Percentiles rank a stretch among this genome's conserved stretches.
These are phyloP conservation scores for Phytophthora uliginosa DNA, from an alignment of 352 stramenopile species.

Conservation along the genomic window DNA sequence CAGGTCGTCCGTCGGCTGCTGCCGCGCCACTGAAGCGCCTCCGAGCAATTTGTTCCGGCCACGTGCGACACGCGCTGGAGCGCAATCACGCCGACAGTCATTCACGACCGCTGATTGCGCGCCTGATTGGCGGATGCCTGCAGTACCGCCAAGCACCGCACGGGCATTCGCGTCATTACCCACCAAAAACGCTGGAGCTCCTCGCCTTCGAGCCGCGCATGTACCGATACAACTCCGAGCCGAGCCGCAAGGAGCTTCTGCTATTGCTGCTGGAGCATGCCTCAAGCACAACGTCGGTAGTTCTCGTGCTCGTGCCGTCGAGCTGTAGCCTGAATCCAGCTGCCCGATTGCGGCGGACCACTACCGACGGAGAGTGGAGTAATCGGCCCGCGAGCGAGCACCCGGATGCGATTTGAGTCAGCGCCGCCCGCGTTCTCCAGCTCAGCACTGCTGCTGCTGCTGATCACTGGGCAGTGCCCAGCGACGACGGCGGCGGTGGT, in stretches of 20 bases:
- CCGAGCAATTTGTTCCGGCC: neutral
- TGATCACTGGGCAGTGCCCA: too few relatives aligned
- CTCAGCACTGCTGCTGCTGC: too few relatives aligned
- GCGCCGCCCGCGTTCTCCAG: neutral
- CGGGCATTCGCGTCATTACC: constrained; percentile 17
- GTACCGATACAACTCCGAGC: too few relatives aligned
- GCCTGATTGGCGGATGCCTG: constrained; percentile 4
- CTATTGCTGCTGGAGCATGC: neutral
- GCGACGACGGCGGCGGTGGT: neutral
- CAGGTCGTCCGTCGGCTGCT: too few relatives aligned
- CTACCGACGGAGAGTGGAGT: constrained; percentile 17
- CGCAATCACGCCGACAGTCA: constrained; percentile 28
- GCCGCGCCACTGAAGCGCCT: neutral
- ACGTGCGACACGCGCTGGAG: constrained; percentile 22
- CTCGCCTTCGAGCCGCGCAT: neutral
- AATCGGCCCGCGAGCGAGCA: constrained; percentile 15
- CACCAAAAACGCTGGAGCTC: constrained; percentile 16
- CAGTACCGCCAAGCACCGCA: constrained; percentile 33
- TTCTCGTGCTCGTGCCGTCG: neutral
- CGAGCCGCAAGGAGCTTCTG: neutral
- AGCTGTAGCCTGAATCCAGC: constrained; percentile 21
- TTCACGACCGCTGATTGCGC: constrained; percentile 19
- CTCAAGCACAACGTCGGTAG: neutral
- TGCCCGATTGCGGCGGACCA: constrained; percentile 22
- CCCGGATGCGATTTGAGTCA: constrained; percentile 5